Evolutionary conservation across 345 rosid genomes (phyloP), one percentile per base, ranked within the genome.

Genomic region (Carallia pectinifolia): DNA sequence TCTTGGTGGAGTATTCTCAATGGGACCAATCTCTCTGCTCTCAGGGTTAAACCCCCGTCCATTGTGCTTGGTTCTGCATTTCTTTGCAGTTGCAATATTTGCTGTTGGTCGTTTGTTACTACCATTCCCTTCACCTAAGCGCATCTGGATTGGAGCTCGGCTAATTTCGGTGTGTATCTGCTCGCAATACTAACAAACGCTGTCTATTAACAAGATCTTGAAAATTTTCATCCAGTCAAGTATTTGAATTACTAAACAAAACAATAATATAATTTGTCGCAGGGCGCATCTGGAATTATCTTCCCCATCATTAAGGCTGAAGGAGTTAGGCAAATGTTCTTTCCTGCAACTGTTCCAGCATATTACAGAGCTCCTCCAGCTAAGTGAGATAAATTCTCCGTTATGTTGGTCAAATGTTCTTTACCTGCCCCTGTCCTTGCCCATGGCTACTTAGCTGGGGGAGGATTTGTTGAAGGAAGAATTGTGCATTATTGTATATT

Each of bases 11-110:
- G 30, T 65, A 13, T 82, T 68, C 71, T 67, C 86, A 29, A 70
- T 62, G 33, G 88, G 88, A 58, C 82, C 86, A 5, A 58, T 79
- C 44, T 67, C 88, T 62, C 67, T 82, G 58, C 82, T 82, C 53
- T 80, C 88, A 4, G 88, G 85, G 9, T 53, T 85, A 62, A 78
- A 82, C 69, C 86, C 86, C 64, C 71, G 78, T 34, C 86, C 86
- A 17, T 52, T 71, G 73, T 69, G 79, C 61, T 68, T 82, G 76
- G 81, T 82, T 55, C 61, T 79, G 30, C 88, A 85, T 58, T 82
- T 82, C 73, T 80, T 85, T 47, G 84, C 80, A 6, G 82, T 85
- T 27, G 84, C 86, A 15, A 36, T 85, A 13, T 85, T 76, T 56
- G 84, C 79, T 19, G 79, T 85, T 50, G 86, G 88, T 53, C 83